phyloP scores from a whole-genome alignment of 345 rosid species.

The Bretschneidera sinensis region DNA sequence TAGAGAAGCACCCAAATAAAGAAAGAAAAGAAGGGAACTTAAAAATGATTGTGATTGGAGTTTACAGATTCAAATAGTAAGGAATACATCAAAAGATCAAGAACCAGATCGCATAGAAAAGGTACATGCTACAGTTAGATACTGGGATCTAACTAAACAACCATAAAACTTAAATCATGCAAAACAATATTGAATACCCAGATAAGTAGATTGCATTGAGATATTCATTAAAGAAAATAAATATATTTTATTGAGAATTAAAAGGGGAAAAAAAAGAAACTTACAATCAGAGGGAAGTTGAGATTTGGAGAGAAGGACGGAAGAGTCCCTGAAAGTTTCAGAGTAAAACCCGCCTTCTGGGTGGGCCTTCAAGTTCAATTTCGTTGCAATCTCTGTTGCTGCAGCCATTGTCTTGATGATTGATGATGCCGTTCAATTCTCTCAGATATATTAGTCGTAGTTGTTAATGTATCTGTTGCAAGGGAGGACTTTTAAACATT shows the following conservation, averaged over 20 bases:
- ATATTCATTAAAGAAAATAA: not conserved
- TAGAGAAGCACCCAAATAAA: no score
- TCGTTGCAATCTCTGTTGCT: slow-evolving; percentile 46
- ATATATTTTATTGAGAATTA: no score
- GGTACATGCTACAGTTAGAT: not conserved
- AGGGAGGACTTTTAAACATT: no score
- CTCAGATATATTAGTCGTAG: no score
- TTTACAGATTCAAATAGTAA: no score
- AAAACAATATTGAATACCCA: not conserved
- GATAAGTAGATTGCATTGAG: slow-evolving; percentile 6
- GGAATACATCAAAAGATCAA: no score
- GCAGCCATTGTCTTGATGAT: slow-evolving; percentile 52
- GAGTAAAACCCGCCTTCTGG: slow-evolving; percentile 79
- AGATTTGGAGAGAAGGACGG: slow-evolving; percentile 65
- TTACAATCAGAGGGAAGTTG: slow-evolving; percentile 76
- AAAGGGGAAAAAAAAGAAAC: slow-evolving; percentile 11
- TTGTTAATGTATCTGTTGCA: no score
- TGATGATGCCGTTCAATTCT: no score
- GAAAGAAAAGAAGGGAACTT: no score
- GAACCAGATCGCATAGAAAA: no score
- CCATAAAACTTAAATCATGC: not conserved
- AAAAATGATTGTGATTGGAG: no score
- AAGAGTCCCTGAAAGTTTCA: slow-evolving; percentile 72
- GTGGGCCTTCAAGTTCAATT: slow-evolving; percentile 59
- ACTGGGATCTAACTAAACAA: not conserved